Evolutionary conservation across 331 rosid species (phyloP).

Genomic region (Pyracantha coccinea): DNA sequence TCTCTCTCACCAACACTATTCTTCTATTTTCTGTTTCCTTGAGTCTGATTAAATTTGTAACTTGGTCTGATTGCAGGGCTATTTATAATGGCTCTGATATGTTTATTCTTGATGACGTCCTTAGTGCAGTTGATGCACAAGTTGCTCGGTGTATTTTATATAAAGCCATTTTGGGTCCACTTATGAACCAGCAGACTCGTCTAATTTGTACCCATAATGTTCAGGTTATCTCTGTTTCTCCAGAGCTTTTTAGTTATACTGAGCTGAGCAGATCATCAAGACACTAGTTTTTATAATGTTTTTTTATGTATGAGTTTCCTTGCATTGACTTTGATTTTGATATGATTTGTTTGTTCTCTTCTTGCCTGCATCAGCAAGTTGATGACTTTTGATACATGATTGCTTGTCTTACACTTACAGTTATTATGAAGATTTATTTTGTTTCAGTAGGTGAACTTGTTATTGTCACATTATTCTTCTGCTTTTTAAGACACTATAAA

Average conservation of each 20-base stretch:
- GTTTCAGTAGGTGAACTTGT: neutral
- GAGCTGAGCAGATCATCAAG: neutral
- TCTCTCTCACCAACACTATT: neutral
- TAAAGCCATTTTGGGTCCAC: constrained; percentile 76
- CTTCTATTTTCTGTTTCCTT: constrained; percentile 1
- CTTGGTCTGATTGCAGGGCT: constrained; percentile 54
- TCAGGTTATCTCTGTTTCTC: constrained; percentile 46
- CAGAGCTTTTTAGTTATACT: constrained; percentile 1
- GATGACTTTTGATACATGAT: neutral
- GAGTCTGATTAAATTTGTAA: constrained; percentile 14
- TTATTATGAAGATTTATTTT: neutral
- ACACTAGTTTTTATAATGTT: neutral
- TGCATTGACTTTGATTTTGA: neutral
- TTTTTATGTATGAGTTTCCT: neutral
- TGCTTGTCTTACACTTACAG: neutral
- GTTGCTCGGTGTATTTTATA: constrained; percentile 74
- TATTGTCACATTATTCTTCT: neutral
- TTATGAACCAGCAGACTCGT: constrained; percentile 56
- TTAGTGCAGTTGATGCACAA: constrained; percentile 87
- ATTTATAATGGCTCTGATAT: constrained; percentile 72
- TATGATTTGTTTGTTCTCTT: neutral
- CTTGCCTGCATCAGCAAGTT: too few relatives aligned
- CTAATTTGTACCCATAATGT: constrained; percentile 73
- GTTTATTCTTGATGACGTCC: constrained; percentile 85
- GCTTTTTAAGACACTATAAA: neutral